Conservation (phyloP, 768 basidiomycete species). For the Cyathus striatus region DNA sequence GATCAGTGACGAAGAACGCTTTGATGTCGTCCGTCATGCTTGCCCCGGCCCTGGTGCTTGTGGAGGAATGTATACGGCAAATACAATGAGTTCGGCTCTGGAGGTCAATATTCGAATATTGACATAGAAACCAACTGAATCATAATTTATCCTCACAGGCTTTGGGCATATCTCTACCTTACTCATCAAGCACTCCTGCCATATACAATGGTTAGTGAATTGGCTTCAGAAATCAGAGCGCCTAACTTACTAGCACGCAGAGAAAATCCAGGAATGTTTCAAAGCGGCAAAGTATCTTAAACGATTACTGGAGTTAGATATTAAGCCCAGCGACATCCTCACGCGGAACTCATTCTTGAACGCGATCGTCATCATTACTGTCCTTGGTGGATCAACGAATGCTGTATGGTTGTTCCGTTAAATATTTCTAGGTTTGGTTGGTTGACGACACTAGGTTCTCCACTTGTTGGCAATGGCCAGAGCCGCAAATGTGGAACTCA, state of each 20-base stretch:
- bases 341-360: slow-evolving; percentile 65
- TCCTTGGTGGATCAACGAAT: slow-evolving; percentile 86
- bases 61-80: slow-evolving; percentile 89
- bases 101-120: slow-evolving; percentile 36
- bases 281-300: slow-evolving; percentile 76
- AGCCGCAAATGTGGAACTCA: slow-evolving; percentile 65
- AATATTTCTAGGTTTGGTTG: neutral
- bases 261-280: slow-evolving; percentile 79
- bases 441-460: slow-evolving; percentile 46
- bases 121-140: no score
- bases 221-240: no score
- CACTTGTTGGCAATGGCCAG: slow-evolving; percentile 84
- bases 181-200: slow-evolving; percentile 77
- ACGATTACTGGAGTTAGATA: slow-evolving; percentile 65
- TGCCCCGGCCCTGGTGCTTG: slow-evolving; percentile 85
- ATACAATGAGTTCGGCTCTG: slow-evolving; percentile 83
- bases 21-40: slow-evolving; percentile 81
- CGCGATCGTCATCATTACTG: slow-evolving; percentile 73
- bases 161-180: slow-evolving; percentile 82
- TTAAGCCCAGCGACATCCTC: slow-evolving; percentile 67
- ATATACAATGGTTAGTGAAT: slow-evolving; percentile 52
- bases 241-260: no score
- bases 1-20: slow-evolving; percentile 74
- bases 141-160: slow-evolving; percentile 27
- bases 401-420: slow-evolving; percentile 42